A percentile compares a stretch with the other conserved stretches of the same genome.
These are phyloP conservation scores for Conticribra weissflogii DNA, from an alignment of 108 stramenopile species.

Conservation along the genomic window DNA sequence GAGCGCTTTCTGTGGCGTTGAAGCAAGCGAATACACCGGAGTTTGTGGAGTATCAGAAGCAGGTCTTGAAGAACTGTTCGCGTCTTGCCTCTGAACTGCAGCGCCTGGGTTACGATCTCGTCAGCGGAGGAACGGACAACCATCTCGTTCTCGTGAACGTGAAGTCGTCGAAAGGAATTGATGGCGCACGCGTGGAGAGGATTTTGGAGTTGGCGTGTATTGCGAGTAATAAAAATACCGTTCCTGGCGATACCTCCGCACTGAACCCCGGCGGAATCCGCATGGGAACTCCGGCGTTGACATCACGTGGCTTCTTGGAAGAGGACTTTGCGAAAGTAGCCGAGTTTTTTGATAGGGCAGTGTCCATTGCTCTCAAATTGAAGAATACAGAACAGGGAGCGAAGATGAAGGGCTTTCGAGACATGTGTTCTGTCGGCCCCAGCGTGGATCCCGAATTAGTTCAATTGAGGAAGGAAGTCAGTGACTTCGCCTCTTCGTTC, in stretches of 20 bases:
- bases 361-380: slow-evolving; percentile 87
- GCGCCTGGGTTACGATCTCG: slow-evolving; percentile 90
- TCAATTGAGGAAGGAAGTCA: slow-evolving; percentile 89
- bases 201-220: slow-evolving; percentile 96
- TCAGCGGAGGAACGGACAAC: slow-evolving; percentile 99
- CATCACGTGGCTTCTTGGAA: slow-evolving; percentile 96
- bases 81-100: slow-evolving; percentile 80
- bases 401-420: slow-evolving; percentile 91
- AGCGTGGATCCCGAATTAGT: slow-evolving; percentile 86
- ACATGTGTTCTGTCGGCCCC: slow-evolving; percentile 93
- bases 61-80: slow-evolving; percentile 83
- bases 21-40: slow-evolving; percentile 93
- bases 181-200: slow-evolving; percentile 98
- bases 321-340: slow-evolving; percentile 97
- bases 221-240: slow-evolving; percentile 96
- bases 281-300: slow-evolving; percentile 99
- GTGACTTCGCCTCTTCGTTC: slow-evolving; percentile 91
- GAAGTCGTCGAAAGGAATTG: slow-evolving; percentile 88
- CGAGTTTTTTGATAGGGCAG: slow-evolving; percentile 95
- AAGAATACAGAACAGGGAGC: slow-evolving; percentile 83
- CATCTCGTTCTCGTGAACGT: slow-evolving; percentile 98
- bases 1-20: slow-evolving; percentile 95
- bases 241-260: slow-evolving; percentile 95
- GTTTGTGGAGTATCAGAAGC: slow-evolving; percentile 97
- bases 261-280: slow-evolving; percentile 98